A percentile compares a stretch with the other conserved stretches of the same genome.
These are phyloP conservation scores for Ophiostoma novo-ulmi DNA, from an alignment of 2,329 filamentous ascomycete species.

Conservation along the genomic window DNA sequence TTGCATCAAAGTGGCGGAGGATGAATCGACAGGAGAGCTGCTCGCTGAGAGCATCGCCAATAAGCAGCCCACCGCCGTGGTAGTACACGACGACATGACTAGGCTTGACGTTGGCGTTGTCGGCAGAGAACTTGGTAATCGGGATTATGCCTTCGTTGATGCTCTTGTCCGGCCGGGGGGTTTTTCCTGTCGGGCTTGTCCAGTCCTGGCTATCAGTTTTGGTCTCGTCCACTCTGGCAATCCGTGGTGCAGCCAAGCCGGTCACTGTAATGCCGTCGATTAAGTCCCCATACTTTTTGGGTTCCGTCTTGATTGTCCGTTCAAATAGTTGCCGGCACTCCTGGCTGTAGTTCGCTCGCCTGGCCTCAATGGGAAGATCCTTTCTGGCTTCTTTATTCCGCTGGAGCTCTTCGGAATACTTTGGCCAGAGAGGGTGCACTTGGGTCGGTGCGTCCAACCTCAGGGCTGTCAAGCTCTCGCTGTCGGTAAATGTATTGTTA, in stretches of 20 bases:
- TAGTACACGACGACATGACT: slow-evolving; percentile 41
- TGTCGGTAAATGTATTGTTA: background rate
- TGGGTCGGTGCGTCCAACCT: background rate
- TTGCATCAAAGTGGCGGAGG: slow-evolving; percentile 32
- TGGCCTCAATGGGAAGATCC: background rate
- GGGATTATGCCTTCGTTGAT: background rate
- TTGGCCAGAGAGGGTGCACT: background rate
- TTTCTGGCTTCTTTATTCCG: background rate
- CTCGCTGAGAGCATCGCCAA: slow-evolving; percentile 47
- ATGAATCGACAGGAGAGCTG: slow-evolving; percentile 45
- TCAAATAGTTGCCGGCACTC: background rate
- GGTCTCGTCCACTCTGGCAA: background rate
- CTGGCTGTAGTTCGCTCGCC: background rate
- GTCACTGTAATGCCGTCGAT: background rate
- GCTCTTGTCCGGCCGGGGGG: background rate
- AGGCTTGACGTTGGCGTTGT: background rate
- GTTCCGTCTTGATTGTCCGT: background rate
- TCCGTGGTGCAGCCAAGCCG: background rate
- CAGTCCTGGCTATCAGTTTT: background rate
- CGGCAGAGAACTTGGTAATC: background rate
- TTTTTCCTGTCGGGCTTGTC: background rate
- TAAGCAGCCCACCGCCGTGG: slow-evolving; percentile 45
- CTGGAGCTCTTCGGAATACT: background rate
- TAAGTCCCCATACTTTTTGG: background rate
- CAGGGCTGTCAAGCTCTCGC: background rate